Conservation (phyloP, 352 stramenopile genomes). For the Thalassiosira delicatula region DNA sequence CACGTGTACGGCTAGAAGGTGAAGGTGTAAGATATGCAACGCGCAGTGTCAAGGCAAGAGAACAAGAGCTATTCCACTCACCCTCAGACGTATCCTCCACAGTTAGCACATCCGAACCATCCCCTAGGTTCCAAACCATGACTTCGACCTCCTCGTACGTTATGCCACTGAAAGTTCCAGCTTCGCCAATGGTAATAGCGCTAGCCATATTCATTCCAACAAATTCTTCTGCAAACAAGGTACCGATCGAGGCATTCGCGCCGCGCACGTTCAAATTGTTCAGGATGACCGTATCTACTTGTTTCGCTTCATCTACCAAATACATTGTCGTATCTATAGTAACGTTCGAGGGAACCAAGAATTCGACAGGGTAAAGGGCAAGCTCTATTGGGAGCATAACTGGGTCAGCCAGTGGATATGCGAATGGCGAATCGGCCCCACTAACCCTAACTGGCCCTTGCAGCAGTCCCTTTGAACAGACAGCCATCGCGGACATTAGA, state of each 20-base stretch:
- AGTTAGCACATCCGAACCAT: constrained; percentile 49
- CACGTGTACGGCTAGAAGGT: constrained; percentile 47
- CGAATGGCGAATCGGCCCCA: constrained; percentile 37
- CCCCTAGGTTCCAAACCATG: constrained; percentile 46
- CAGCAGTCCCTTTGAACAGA: no score
- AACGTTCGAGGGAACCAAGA: constrained; percentile 26
- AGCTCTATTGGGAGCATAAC: constrained; percentile 53
- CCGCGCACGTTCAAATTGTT: constrained; percentile 54
- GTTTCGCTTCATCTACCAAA: constrained; percentile 36
- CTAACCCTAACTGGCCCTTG: constrained; percentile 51
- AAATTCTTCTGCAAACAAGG: constrained; percentile 31
- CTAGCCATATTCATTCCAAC: constrained; percentile 55
- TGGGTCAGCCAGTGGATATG: constrained; percentile 31
- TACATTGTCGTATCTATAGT: constrained; percentile 36
- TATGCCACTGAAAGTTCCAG: constrained; percentile 36
- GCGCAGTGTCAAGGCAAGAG: no score
- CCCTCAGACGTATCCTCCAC: constrained; percentile 46
- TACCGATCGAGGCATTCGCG: constrained; percentile 20
- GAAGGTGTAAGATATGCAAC: no score
- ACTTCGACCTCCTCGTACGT: constrained; percentile 52
- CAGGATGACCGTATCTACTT: constrained; percentile 57
- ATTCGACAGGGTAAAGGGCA: constrained; percentile 28
- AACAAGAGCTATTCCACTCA: no score
- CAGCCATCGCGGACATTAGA: no score
- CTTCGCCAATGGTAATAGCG: constrained; percentile 25